Base-by-base conservation (phyloP, 495 filamentous ascomycete genomes). In the Jackrogersella multiformis region DNA sequence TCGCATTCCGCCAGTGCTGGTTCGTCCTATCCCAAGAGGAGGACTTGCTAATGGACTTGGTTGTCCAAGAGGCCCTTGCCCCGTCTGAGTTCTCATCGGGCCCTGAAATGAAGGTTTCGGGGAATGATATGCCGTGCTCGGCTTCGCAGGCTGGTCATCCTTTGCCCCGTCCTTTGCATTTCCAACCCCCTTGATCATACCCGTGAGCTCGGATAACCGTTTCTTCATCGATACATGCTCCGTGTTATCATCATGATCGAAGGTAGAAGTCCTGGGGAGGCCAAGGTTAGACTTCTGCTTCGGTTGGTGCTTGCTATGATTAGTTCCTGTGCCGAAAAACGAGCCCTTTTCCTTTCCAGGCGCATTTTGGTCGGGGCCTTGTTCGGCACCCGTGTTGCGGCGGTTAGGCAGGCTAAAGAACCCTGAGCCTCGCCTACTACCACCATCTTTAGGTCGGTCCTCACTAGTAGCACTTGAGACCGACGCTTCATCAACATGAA, bases 121-220 rank as follows among this genome's bases (percentile, higher is more conserved):
- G 4, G 59, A 20, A 23, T 49, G 34, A 35, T 69, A 64, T 20
- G 56, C 18, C 8, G 52, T 58, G 42, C 56, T 69, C 10, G 68
- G 56, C 35, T 63, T 73, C 10, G 45, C 58, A 18, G 73, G 70
- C 26, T 70, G 64, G 15, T 75, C 70, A 18, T 75, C 73, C 39
- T 63, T 75, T 18, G 36, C 41, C 4, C 70, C 68, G n/a, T 75
- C 73, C 51, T 71, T 75, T 46, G 68, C 73, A 30, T 59, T 66
- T 8, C 70, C 73, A 16, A 73, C 73, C 4, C 70, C 70, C 51
- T 65, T 71, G 8, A 75, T 75, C 70, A 75, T 75, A 9, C 70
- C 73, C 35, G 66, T 73, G 9, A 75, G 64, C 42, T 75, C 73
- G 6, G 73, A 75, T 1, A 75, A 38, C 23, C 69, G 60, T 48